Base-by-base conservation (phyloP, 108 stramenopile species). In the Skeletonema potamos region DNA sequence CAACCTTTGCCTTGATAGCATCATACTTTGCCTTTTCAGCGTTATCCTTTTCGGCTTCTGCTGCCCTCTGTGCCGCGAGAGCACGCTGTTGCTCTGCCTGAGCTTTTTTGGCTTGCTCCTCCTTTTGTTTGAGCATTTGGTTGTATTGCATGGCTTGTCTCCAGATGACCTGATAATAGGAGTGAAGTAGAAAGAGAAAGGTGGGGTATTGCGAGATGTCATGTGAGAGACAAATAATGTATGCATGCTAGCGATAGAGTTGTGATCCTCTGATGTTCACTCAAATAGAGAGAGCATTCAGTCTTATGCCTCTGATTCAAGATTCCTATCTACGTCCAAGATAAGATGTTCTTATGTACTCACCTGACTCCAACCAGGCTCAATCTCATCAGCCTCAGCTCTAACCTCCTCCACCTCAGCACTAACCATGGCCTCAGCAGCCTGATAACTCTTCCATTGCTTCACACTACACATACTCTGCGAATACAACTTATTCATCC, bases 61-160 rank as follows among this genome's bases (percentile, higher is more conserved):
- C 22, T 66, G 48, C 67, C 22, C 69, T 81, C 77, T 76, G 87
- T 57, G 78, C 76, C 48, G 76, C 76, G n/a, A 78, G 74, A 15
- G 88, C 89, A 30, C 72, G 67, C 12, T 84, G 82, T 39, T 81
- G 85, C 7, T 70, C 81, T 51, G 75, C 77, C 70, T 83, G 82
- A 34, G 74, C 78, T 62, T 92, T 67, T 54, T 81, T 71, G 11
- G 81, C 95, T 78, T 72, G 73, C 55, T 93, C 91, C 30, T 92
- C 86, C 72, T 84, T 85, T 57, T 96, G 85, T 63, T 93, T 93
- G 36, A 96, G 77, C 95, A 96, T 93, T 63, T 85, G 68, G 56
- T 93, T 91, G 61, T 96, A 96, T 85, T 96, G 92, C 89, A 92
- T 92, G 9, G 95, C 95, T 78, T 96, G 95, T 73, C 91, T 85